A percentile compares a stretch with the other conserved stretches of the same genome.
Evolutionary conservation across 75 land plant genomes (phyloP).

Genomic region (Pseudotsuga menziesii): DNA sequence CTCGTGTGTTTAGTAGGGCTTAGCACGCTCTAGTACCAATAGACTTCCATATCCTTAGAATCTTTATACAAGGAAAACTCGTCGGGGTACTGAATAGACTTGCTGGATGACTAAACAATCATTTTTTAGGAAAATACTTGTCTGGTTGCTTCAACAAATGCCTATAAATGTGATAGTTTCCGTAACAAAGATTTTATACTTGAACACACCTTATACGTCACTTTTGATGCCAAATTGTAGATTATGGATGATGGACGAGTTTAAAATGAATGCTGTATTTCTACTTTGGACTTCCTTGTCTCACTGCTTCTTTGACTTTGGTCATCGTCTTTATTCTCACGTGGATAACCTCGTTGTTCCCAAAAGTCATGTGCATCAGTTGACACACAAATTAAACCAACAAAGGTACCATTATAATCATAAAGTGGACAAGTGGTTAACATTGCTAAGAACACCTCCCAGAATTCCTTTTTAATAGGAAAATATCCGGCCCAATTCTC

Average conservation of each 20-base stretch:
- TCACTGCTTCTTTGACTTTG: neutral
- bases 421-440: slow-evolving; percentile 30
- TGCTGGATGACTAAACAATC: no score
- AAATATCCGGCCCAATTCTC: slow-evolving; percentile 33
- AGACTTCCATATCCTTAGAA: no score
- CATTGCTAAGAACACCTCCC: slow-evolving; percentile 28
- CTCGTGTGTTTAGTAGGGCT: no score
- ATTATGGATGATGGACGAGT: slow-evolving; percentile 12
- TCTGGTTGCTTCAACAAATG: no score
- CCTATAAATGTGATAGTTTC: no score
- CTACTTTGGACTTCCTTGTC: neutral
- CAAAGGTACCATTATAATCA: slow-evolving; percentile 23
- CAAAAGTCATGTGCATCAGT: slow-evolving; percentile 8
- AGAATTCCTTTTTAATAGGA: slow-evolving; percentile 24
- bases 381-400: slow-evolving; percentile 23
- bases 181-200: no score
- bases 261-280: neutral
- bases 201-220: no score
- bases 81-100: no score
- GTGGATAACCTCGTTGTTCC: neutral
- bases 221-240: slow-evolving; percentile 23
- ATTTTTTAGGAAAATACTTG: no score
- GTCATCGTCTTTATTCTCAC: neutral
- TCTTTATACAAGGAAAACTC: no score
- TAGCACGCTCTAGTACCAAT: no score